These are phyloP conservation scores for Peronosclerospora sorghi DNA, from an alignment of 352 stramenopile species.

Conservation along the genomic window DNA sequence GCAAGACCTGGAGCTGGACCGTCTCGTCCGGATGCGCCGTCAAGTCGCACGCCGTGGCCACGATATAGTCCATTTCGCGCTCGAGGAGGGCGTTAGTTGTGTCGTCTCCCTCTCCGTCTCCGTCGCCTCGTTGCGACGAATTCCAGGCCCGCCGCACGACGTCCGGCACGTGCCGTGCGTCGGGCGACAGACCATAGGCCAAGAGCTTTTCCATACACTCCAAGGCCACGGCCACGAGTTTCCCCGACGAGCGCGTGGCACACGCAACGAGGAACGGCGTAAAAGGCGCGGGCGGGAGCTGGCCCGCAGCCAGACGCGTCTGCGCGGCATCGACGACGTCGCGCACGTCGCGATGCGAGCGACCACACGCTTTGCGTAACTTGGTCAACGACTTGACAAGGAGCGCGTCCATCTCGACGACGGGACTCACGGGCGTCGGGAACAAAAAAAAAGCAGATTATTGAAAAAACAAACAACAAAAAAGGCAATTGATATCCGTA, in stretches of 20 bases:
- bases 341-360: slow-evolving; percentile 64
- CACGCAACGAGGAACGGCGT: slow-evolving; percentile 66
- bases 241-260: slow-evolving; percentile 62
- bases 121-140: not conserved
- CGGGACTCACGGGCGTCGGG: too few species aligned
- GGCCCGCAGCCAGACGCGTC: slow-evolving; percentile 28
- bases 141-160: slow-evolving; percentile 27
- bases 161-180: slow-evolving; percentile 56
- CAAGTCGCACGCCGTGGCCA: slow-evolving; percentile 85
- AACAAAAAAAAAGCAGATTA: too few species aligned
- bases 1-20: slow-evolving; percentile 90
- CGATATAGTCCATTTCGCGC: slow-evolving; percentile 80
- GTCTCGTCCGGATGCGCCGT: slow-evolving; percentile 85
- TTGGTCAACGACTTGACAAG: slow-evolving; percentile 67
- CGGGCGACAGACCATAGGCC: slow-evolving; percentile 74
- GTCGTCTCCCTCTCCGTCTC: slow-evolving; percentile 15
- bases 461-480: too few species aligned
- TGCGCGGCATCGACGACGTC: slow-evolving; percentile 52
- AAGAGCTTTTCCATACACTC: slow-evolving; percentile 88
- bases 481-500: too few species aligned
- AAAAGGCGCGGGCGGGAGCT: slow-evolving; percentile 42
- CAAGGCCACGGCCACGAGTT: slow-evolving; percentile 67
- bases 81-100: too few species aligned
- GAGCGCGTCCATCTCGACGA: slow-evolving; percentile 66
- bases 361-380: slow-evolving; percentile 62